phyloP scores from a whole-genome alignment of 2,329 filamentous ascomycete species.

The Cordyceps javanica region DNA sequence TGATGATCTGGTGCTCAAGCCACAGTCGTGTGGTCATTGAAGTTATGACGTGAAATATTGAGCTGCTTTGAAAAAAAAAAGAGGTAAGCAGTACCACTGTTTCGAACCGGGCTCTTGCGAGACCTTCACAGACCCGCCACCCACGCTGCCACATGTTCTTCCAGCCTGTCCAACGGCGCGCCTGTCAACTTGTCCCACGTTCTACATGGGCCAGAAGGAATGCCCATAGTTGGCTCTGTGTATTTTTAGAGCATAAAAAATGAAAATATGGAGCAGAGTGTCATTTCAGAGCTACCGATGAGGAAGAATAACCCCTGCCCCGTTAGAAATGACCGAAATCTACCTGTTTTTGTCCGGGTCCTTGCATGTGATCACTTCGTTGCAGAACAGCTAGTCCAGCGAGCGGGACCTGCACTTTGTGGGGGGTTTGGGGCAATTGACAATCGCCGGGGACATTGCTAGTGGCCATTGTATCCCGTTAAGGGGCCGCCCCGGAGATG shows the following conservation, averaged over 20 bases:
- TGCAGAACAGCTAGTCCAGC: background rate
- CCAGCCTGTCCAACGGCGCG: background rate
- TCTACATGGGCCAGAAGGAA: no score
- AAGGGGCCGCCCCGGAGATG: no score
- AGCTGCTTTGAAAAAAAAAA: background rate
- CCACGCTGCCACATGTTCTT: no score
- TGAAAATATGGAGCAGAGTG: no score
- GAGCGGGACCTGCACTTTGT: background rate
- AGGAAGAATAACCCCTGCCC: no score
- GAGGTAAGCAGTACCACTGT: background rate
- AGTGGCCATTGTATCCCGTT: background rate
- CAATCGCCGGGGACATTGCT: background rate
- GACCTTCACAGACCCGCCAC: background rate
- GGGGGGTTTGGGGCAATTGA: background rate
- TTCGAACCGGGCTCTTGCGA: background rate
- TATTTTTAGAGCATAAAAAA: no score
- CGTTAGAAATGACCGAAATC: no score
- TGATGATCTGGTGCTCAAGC: background rate
- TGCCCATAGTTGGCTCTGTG: no score
- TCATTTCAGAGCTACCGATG: no score
- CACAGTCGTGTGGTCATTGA: background rate
- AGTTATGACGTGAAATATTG: background rate
- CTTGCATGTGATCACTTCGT: no score
- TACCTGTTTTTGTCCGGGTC: no score
- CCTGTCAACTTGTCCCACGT: no score